Evolutionary conservation across 805 yeast genomes (phyloP).

Genomic region (Saccharomyces cerevisiae): DNA sequence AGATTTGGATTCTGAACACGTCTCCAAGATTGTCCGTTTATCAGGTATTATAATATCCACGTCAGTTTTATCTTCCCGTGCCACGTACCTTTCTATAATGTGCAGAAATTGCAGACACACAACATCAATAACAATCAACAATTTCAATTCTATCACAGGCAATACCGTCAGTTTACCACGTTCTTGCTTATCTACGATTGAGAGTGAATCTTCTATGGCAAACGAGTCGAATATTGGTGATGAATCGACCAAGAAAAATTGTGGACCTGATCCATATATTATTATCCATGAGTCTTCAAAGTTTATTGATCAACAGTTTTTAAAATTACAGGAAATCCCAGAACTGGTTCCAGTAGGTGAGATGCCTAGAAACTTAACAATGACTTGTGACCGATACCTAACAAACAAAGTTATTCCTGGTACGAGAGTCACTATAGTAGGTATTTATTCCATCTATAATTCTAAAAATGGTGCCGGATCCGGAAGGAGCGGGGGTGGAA

Average conservation of each 20-base stretch:
- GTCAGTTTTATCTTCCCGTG: slow-evolving; percentile 79
- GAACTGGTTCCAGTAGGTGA: slow-evolving; percentile 99
- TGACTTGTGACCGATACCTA: slow-evolving; percentile 82
- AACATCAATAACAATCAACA: slow-evolving; percentile 41
- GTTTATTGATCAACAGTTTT: slow-evolving; percentile 91
- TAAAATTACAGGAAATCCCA: slow-evolving; percentile 93
- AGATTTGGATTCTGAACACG: slow-evolving; percentile 76
- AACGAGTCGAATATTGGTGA: slow-evolving; percentile 6
- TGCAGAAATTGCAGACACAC: slow-evolving; percentile 86
- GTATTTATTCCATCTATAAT: slow-evolving; percentile 87
- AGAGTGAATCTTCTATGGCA: slow-evolving; percentile 1
- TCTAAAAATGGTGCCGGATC: slow-evolving; percentile 49
- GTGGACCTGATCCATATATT: slow-evolving; percentile 89
- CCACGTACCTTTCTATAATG: slow-evolving; percentile 73
- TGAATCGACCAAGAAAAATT: slow-evolving; percentile 28
- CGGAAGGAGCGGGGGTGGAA: slow-evolving; percentile 39
- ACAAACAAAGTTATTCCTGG: slow-evolving; percentile 93
- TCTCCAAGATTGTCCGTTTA: slow-evolving; percentile 80
- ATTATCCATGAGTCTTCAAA: slow-evolving; percentile 88
- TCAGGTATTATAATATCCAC: slow-evolving; percentile 92
- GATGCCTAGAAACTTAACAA: slow-evolving; percentile 87
- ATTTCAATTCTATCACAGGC: slow-evolving; percentile 29
- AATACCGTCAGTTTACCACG: slow-evolving; percentile 27
- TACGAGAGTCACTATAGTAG: slow-evolving; percentile 82
- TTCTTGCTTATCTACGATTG: slow-evolving; percentile 24